Percentiles rank a stretch among this genome's conserved stretches.
Evolutionary conservation across 1,284 basidiomycete species (phyloP).

Genomic region (Ceratobasidium sp.): DNA sequence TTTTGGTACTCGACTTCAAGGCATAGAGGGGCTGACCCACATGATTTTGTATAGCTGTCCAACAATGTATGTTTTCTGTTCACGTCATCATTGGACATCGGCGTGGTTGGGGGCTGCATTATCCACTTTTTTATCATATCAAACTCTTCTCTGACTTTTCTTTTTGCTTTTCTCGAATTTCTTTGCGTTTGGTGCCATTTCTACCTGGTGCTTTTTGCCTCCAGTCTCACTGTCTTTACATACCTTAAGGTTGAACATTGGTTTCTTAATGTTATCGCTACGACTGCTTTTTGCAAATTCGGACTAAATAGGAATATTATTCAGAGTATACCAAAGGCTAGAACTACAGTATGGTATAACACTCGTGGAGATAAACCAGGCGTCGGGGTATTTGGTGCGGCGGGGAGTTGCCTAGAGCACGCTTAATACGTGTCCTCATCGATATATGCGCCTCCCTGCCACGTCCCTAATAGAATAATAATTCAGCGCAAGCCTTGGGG

Average conservation of each 20-base stretch:
- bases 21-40: conserved; percentile 30
- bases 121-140: conserved; percentile 1
- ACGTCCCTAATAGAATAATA: conserved; percentile 26
- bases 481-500: not conserved
- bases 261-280: conserved; percentile 35
- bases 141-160: conserved; percentile 1
- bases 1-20: conserved; percentile 20
- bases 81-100: conserved; percentile 33
- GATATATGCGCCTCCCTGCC: conserved; percentile 45
- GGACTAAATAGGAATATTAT: not conserved
- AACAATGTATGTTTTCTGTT: conserved; percentile 34
- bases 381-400: conserved; percentile 24
- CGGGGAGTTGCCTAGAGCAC: conserved; percentile 43
- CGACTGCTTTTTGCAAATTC: conserved; percentile 9
- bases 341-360: conserved; percentile 37
- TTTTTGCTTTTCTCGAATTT: not conserved
- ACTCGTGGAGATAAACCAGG: not conserved
- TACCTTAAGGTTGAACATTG: conserved; percentile 40
- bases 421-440: conserved; percentile 46
- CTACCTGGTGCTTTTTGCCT: not conserved
- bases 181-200: conserved; percentile 19
- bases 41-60: conserved; percentile 35
- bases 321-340: conserved; percentile 1
- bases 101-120: conserved; percentile 38
- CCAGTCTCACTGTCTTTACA: conserved; percentile 40